phyloP scores from a whole-genome alignment of 148 eudicot genomes.

The Persicaria tinctoria region DNA sequence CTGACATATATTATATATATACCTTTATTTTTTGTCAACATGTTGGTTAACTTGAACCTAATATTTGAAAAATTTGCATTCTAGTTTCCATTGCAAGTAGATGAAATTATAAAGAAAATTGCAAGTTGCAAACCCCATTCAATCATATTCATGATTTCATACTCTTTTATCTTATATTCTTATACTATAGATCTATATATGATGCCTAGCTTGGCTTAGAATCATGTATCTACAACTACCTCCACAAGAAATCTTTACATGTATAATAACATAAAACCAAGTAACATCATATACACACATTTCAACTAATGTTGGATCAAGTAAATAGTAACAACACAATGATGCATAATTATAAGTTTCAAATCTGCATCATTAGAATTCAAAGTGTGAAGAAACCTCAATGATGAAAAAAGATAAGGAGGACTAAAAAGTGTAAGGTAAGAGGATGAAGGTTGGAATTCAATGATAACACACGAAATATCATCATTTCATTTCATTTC shows the following conservation, averaged over 20 bases:
- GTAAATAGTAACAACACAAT: too few relatives aligned
- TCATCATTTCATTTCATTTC: constrained; percentile 3
- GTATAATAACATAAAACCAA: not conserved
- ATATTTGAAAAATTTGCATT: too few relatives aligned
- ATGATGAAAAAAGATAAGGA: constrained; percentile 17
- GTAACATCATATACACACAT: not conserved
- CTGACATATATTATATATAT: too few relatives aligned
- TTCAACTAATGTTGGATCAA: not conserved
- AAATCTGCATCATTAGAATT: too few relatives aligned
- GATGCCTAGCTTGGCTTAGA: not conserved
- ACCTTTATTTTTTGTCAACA: too few relatives aligned
- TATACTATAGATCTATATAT: too few relatives aligned
- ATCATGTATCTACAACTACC: not conserved
- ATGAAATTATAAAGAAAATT: too few relatives aligned
- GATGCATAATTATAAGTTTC: constrained; percentile 12
- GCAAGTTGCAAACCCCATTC: too few relatives aligned
- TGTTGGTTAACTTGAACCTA: too few relatives aligned
- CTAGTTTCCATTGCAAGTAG: too few relatives aligned
- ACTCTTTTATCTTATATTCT: too few relatives aligned
- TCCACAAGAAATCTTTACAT: not conserved
- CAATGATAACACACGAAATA: constrained; percentile 2
- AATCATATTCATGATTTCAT: too few relatives aligned
- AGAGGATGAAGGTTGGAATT: not conserved
- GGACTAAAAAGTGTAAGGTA: constrained; percentile 7
- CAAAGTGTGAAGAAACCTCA: not conserved